Base-by-base conservation (phyloP, 2,329 filamentous ascomycete genomes). In the Elsinoe necatrix region DNA sequence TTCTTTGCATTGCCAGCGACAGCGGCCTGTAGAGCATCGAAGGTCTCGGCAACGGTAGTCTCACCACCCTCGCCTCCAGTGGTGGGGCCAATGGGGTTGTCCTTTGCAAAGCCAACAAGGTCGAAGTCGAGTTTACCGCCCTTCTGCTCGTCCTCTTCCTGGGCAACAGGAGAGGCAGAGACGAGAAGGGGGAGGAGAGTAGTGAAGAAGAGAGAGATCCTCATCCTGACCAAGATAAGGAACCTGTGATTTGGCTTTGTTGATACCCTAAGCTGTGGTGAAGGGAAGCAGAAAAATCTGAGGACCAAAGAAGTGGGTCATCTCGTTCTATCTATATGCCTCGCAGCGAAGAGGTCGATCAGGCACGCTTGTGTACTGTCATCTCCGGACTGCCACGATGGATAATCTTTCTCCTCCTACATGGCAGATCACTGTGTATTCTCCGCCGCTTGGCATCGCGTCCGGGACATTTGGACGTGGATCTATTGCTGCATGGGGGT, bases 1-100 rank as follows among this genome's bases (percentile, higher is more conserved):
- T 70, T 61, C 18, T 62, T 71, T 2, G 66, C 66, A 14, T 74
- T 69, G 14, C 71, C 74, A 9, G 66, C 63, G 9, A 77, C 75
- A 7, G 77, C 78, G 0, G 71, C 67, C 6, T 69, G 66, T 41
- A 80, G 71, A 42, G 73, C 69, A 18, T 63, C 67, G 20, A 67
- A 63, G 27, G 64, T 64, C n/a, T 65, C 62, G 34, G 73, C 71
- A 27, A 66, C 67, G 54, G 69, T 64, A 16, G 65, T 66, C 31
- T 63, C 64, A 16, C 70, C 71, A 12, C 69, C 69, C 55, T 64
- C 65, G 58, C 72, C 72, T 57, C 71, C 72, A 21, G 68, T 71
- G 9, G 72, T 73, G 45, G 68, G 58, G 20, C 63, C 62, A 14
- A 63, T 58, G 12, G 63, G 63, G 37, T 65, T 65, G 34, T 61